Evolutionary conservation across 192 early-diverging fungal species (phyloP), one percentile per base, ranked within the genome.

Genomic region (Pecoramyces ruminantium): DNA sequence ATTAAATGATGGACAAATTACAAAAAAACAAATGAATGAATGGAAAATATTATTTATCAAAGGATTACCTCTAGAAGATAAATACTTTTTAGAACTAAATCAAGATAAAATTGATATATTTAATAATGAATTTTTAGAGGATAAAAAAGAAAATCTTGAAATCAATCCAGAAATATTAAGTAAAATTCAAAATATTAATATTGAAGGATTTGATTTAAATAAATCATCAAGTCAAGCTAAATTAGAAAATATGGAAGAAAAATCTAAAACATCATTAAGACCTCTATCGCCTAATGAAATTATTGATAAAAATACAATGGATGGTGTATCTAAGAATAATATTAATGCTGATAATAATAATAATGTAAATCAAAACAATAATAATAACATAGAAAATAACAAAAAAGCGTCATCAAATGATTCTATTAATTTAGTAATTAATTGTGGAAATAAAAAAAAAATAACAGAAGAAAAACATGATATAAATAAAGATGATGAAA

Each of bases 31-130:
- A 30, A 29, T 91, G 30, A 80, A 86, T 14, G 88, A 91, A 78
- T 90, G 89, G 89, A 91, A 91, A 83, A 85, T 81, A 15, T 82
- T 91, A 29, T 90, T 91, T 82, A 39, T 85, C 15, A 79, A 83
- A n/a, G 86, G 85, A 38, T 78, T 84, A 77, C 80, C 87, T 29
- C 58, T 91, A 51, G 38, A 83, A 9, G 81, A 78, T 38, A 78
- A 79, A 77, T 87, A 87, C 82, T 81, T 86, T 40, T 77, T 86
- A 11, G 84, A 85, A 25, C 58, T 89, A 2, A 84, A 85, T 28
- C 78, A 83, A 58, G 89, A 91, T 78, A 29, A n/a, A 25, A 81
- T 87, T 84, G 51, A 67, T 21, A 4, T 67, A n/a, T 67, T 67
- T 21, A 25, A 67, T 67, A 67, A 67, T n/a, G 51, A 67, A n/a